phyloP scores from a whole-genome alignment of 352 stramenopile species.

The Phytophthora ramorum region DNA sequence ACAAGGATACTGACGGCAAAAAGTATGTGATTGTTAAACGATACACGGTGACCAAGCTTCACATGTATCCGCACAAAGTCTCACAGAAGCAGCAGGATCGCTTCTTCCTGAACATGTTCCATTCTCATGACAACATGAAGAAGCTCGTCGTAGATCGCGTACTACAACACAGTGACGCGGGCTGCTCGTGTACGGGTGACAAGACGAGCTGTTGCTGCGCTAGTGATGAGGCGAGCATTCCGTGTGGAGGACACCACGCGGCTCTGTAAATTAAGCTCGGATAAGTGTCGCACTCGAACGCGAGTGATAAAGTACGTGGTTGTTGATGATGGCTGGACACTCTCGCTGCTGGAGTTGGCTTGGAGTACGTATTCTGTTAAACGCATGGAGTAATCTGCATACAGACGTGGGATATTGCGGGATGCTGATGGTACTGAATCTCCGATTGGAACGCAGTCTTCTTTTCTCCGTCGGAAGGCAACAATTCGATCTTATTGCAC shows the following conservation, averaged over 20 bases:
- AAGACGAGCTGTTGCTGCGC: constrained; percentile 29
- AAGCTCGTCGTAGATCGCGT: constrained; percentile 53
- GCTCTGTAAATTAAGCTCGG: constrained; percentile 14
- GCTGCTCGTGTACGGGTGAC: constrained; percentile 33
- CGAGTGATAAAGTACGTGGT: too few relatives aligned
- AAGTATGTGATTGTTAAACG: constrained; percentile 75
- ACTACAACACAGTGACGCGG: constrained; percentile 30
- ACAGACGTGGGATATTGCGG: too few relatives aligned
- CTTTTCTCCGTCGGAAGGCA: too few relatives aligned
- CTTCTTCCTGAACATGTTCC: constrained; percentile 64
- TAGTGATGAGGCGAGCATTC: constrained; percentile 31
- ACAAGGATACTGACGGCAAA: constrained; percentile 57
- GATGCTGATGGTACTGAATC: too few relatives aligned
- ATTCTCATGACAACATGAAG: constrained; percentile 66
- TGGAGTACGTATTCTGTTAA: too few relatives aligned
- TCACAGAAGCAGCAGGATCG: constrained; percentile 55
- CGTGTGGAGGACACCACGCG: constrained; percentile 10
- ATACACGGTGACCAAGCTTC: constrained; percentile 73
- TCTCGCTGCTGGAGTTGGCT: too few relatives aligned
- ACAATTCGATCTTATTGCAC: too few relatives aligned
- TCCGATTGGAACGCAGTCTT: too few relatives aligned
- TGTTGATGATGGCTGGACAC: too few relatives aligned
- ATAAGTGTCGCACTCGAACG: not conserved
- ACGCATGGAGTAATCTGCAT: too few relatives aligned
- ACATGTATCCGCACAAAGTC: constrained; percentile 77